A percentile compares a stretch with the other conserved stretches of the same genome.
Conservation (phyloP, 805 yeast species). For the Maudiozyma turicensis region DNA sequence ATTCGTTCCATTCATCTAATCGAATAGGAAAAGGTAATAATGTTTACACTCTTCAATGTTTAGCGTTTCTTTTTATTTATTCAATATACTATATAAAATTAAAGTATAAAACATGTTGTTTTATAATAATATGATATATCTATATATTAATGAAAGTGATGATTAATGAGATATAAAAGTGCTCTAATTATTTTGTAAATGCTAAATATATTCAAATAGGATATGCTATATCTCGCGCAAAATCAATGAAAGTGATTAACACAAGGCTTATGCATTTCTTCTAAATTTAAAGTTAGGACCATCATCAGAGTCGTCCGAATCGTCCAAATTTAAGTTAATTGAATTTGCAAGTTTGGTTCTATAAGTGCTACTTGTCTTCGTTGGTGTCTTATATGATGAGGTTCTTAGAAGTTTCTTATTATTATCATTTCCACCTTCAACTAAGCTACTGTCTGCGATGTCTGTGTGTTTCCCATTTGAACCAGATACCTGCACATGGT, state of each 20-base stretch:
- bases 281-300: slow-evolving; percentile 30
- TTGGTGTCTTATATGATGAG: too few species aligned
- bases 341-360: too few species aligned
- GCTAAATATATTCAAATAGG: too few species aligned
- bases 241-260: not conserved
- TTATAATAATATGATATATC: not conserved
- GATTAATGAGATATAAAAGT: too few species aligned
- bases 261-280: slow-evolving; percentile 6
- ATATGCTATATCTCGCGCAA: too few species aligned
- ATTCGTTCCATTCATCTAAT: slow-evolving; percentile 6
- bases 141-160: too few species aligned
- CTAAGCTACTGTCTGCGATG: not conserved
- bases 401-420: not conserved
- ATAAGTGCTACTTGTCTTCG: too few species aligned
- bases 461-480: not conserved
- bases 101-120: not conserved
- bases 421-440: not conserved
- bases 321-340: not conserved
- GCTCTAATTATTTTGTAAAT: too few species aligned
- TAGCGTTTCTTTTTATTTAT: too few species aligned
- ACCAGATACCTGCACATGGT: not conserved
- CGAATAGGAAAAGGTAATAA: too few species aligned
- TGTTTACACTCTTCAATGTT: too few species aligned
- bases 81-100: not conserved
- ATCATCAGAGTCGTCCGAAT: slow-evolving; percentile 21